These are phyloP conservation scores for Paramecium bursaria DNA, from an alignment of 73 alveolate species.

Conservation along the genomic window DNA sequence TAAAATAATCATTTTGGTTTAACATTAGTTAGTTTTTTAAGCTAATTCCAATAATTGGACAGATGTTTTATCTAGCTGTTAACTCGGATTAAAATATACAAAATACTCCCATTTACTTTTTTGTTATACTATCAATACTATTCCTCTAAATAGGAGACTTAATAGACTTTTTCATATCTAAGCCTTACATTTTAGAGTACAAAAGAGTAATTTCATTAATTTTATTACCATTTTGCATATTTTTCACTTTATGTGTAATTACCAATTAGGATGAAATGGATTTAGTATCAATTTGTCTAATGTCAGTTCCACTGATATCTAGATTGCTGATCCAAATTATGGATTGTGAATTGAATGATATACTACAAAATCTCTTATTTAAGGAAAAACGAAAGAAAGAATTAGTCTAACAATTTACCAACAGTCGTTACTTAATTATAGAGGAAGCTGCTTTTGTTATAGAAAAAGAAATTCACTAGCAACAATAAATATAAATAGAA, in stretches of 20 bases:
- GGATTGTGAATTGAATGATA: neutral
- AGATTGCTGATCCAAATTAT: neutral
- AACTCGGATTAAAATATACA: neutral
- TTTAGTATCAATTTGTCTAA: neutral
- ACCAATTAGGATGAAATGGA: neutral
- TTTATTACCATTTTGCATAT: neutral
- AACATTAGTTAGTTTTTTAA: neutral
- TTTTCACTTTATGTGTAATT: neutral
- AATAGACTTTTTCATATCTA: neutral
- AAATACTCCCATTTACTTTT: neutral
- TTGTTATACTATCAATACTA: neutral
- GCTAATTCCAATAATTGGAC: neutral
- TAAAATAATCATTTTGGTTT: conserved; percentile 50
- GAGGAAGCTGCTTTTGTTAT: conserved; percentile 42
- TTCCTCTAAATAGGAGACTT: conserved; percentile 1
- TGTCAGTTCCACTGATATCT: conserved; percentile 29
- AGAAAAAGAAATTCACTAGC: conserved; percentile 8
- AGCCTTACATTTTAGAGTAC: neutral
- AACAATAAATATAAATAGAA: conserved; percentile 11
- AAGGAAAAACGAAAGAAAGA: conserved; percentile 26
- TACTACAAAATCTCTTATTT: neutral
- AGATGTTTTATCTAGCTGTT: neutral
- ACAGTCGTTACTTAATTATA: neutral
- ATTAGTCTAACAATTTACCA: neutral
- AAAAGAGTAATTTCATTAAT: neutral